Percentiles rank a stretch among this genome's conserved stretches.
These are phyloP conservation scores for Leptomonas pyrrhocoris DNA, from an alignment of 208 protist genomes.

Conservation along the genomic window DNA sequence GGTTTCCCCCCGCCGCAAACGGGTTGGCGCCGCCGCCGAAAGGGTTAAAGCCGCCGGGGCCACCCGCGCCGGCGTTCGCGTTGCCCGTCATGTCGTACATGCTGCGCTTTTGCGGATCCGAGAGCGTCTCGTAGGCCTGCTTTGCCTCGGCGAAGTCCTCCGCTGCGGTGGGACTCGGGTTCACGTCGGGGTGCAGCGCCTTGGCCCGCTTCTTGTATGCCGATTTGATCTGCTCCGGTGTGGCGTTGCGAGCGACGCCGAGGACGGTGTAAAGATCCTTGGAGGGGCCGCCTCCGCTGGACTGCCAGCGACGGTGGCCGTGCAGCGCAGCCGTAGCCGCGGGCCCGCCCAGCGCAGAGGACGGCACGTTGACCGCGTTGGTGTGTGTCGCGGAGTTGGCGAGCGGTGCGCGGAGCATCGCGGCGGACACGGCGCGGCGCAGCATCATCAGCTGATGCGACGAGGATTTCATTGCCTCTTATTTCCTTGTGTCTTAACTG, in stretches of 20 bases:
- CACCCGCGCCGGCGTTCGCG: constrained; percentile 53
- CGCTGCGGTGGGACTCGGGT: constrained; percentile 75
- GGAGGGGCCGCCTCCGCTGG: constrained; percentile 37
- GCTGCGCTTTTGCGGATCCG: constrained; percentile 88
- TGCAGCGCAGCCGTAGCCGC: constrained; percentile 1
- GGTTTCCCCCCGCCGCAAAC: constrained; percentile 56
- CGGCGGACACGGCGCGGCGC: constrained; percentile 1
- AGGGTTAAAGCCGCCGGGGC: constrained; percentile 50
- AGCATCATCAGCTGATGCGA: background rate
- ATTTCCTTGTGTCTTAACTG: too few relatives aligned
- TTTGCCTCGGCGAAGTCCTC: constrained; percentile 92
- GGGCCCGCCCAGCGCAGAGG: background rate
- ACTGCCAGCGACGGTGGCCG: constrained; percentile 20
- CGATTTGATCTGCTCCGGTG: constrained; percentile 82
- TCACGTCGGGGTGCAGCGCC: constrained; percentile 89
- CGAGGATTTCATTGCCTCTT: constrained; percentile 6
- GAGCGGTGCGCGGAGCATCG: background rate
- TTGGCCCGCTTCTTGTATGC: constrained; percentile 89
- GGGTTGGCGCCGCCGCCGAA: constrained; percentile 59
- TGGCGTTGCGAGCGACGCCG: constrained; percentile 78
- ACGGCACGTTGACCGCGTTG: background rate
- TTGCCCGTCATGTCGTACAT: constrained; percentile 93
- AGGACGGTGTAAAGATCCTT: constrained; percentile 87
- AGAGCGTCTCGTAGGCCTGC: constrained; percentile 90
- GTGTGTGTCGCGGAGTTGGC: background rate